Conservation (phyloP, 345 rosid species). For the Lumnitzera littorea region DNA sequence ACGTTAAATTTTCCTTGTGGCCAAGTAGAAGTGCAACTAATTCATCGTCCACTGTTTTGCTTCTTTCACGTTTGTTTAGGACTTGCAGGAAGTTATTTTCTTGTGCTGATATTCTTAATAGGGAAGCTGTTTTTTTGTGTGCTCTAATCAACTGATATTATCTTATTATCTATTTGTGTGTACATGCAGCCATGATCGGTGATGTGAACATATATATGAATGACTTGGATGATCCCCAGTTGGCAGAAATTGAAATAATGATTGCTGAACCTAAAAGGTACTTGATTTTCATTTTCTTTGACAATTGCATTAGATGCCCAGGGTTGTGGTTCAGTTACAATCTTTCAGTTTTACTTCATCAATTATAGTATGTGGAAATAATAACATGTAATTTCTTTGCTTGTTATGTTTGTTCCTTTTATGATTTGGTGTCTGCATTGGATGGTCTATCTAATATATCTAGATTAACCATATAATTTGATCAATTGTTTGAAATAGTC, state of each 20-base stretch:
- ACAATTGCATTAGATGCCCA: background rate
- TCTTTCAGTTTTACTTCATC: background rate
- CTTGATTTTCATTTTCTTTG: constrained; percentile 3
- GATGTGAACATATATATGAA: constrained; percentile 94
- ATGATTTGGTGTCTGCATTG: too few species aligned
- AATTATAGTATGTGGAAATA: too few species aligned
- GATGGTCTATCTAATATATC: too few species aligned
- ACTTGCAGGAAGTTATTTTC: too few species aligned
- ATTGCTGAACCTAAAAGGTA: constrained; percentile 84
- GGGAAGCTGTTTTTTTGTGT: background rate
- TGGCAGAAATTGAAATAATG: constrained; percentile 92
- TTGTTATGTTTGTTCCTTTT: too few species aligned
- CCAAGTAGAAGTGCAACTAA: too few species aligned
- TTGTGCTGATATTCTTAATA: too few species aligned
- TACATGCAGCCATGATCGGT: constrained; percentile 70
- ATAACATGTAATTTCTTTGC: too few species aligned
- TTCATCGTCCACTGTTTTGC: too few species aligned
- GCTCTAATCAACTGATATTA: background rate
- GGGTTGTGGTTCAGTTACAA: background rate
- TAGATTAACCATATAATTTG: background rate
- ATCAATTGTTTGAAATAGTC: background rate
- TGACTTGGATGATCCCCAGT: constrained; percentile 69
- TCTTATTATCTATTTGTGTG: background rate
- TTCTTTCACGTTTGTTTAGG: too few species aligned
- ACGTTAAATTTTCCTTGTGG: too few species aligned